phyloP scores from a whole-genome alignment of 176 grass and related monocot genomes.

The Oryza australiensis region DNA sequence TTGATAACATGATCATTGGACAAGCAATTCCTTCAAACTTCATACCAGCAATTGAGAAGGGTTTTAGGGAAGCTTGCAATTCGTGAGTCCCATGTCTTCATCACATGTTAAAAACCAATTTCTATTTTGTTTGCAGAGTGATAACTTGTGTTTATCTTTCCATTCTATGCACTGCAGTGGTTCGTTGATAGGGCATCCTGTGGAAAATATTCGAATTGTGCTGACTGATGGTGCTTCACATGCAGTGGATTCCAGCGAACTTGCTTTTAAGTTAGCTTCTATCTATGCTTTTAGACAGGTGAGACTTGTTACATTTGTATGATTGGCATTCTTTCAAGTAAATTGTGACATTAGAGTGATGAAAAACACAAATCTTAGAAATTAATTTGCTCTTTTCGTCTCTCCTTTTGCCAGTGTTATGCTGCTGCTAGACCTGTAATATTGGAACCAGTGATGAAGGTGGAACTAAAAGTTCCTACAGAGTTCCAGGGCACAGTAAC shows the following conservation, averaged over 20 bases:
- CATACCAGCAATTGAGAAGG: slow-evolving; percentile 96
- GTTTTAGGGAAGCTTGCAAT: slow-evolving; percentile 94
- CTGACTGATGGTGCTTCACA: slow-evolving; percentile 93
- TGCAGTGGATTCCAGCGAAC: slow-evolving; percentile 96
- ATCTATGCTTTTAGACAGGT: slow-evolving; percentile 99
- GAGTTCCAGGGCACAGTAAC: slow-evolving; percentile 98
- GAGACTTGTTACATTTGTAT: slow-evolving; percentile 10
- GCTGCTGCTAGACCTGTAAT: slow-evolving; percentile 80
- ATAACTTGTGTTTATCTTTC: slow-evolving; percentile 23
- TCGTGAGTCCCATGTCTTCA: slow-evolving; percentile 52
- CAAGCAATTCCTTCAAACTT: slow-evolving; percentile 95
- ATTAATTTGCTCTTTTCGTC: slow-evolving; percentile 23
- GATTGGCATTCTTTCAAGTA: slow-evolving; percentile 1
- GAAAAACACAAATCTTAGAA: slow-evolving; percentile 15
- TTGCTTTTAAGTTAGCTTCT: slow-evolving; percentile 93
- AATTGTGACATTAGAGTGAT: slow-evolving; percentile 9
- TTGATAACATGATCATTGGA: slow-evolving; percentile 90
- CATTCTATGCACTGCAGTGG: slow-evolving; percentile 52
- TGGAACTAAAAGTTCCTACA: slow-evolving; percentile 89
- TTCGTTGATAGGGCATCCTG: slow-evolving; percentile 89
- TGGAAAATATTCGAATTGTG: slow-evolving; percentile 82
- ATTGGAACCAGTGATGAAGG: slow-evolving; percentile 97
- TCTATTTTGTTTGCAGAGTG: slow-evolving; percentile 2
- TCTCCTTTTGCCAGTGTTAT: slow-evolving; percentile 65
- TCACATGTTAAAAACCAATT: slow-evolving; percentile 17